phyloP scores from a whole-genome alignment of 148 eudicot genomes.

The Persicaria tinctoria region DNA sequence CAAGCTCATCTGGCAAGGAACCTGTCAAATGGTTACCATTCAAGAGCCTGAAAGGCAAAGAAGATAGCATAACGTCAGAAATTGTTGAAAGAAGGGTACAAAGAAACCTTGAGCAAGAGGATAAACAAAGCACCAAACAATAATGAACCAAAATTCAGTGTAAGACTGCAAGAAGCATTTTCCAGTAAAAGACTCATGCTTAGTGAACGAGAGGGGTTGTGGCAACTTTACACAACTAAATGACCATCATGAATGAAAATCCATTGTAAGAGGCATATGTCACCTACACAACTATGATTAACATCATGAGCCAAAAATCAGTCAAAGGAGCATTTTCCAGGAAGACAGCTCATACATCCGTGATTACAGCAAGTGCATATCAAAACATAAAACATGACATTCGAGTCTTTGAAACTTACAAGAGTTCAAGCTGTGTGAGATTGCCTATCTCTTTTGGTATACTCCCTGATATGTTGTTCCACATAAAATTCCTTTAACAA shows the following conservation, averaged over 20 bases:
- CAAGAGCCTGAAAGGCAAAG: conserved; percentile 51
- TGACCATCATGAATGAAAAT: not conserved
- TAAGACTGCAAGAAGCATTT: not conserved
- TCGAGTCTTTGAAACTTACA: conserved; percentile 45
- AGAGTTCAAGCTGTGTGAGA: conserved; percentile 46
- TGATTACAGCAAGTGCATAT: not conserved
- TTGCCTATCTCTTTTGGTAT: conserved; percentile 89
- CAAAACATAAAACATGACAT: conserved; percentile 1
- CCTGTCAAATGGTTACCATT: conserved; percentile 82
- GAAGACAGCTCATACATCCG: not conserved
- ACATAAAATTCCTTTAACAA: conserved; percentile 65
- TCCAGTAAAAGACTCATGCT: too few relatives aligned
- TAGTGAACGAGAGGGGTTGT: too few relatives aligned
- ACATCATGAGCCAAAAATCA: conserved; percentile 1
- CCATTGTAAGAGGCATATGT: not conserved
- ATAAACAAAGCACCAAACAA: not conserved
- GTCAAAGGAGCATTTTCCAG: not conserved
- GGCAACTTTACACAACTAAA: not conserved
- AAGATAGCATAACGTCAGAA: not conserved
- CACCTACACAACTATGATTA: not conserved
- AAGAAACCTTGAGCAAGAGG: not conserved
- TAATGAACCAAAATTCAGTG: not conserved
- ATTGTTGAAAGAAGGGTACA: not conserved
- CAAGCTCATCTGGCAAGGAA: conserved; percentile 70
- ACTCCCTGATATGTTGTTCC: conserved; percentile 68